These are phyloP conservation scores for Friedmanniomyces endolithicus DNA, from an alignment of 495 filamentous ascomycete species.

Conservation along the genomic window DNA sequence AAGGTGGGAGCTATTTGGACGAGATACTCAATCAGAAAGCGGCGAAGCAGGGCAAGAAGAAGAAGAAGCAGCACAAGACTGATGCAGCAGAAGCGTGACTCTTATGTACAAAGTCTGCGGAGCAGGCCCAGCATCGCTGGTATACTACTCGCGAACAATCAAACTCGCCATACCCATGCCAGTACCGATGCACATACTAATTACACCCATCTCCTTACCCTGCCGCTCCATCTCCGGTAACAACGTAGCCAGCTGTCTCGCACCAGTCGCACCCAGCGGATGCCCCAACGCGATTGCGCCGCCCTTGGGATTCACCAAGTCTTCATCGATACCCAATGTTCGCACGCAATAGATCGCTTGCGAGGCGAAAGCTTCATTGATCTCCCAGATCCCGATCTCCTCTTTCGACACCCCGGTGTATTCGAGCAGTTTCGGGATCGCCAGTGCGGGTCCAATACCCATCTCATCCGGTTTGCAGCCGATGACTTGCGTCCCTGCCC, in stretches of 20 bases:
- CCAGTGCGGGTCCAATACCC: conserved; percentile 77
- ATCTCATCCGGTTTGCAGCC: conserved; percentile 85
- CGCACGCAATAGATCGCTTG: conserved; percentile 73
- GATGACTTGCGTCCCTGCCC: conserved; percentile 57
- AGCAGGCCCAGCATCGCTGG: not conserved
- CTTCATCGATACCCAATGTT: conserved; percentile 51
- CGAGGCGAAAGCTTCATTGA: conserved; percentile 91
- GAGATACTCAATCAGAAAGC: conserved; percentile 30
- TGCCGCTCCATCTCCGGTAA: conserved; percentile 32
- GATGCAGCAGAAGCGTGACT: not conserved
- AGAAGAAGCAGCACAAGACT: conserved; percentile 3
- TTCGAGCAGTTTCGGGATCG: conserved; percentile 66
- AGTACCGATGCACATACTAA: conserved; percentile 37
- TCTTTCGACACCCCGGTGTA: conserved; percentile 48
- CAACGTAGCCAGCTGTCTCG: conserved; percentile 28
- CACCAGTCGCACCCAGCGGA: conserved; percentile 32
- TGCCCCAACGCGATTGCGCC: conserved; percentile 35
- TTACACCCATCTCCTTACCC: conserved; percentile 27
- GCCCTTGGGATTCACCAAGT: conserved; percentile 65
- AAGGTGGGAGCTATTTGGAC: conserved; percentile 28
- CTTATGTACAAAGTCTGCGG: not conserved
- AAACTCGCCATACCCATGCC: conserved; percentile 37
- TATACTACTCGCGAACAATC: conserved; percentile 31
- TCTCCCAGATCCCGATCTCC: conserved; percentile 84
- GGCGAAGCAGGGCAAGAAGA: conserved; percentile 31